Conservation (phyloP, 2,329 filamentous ascomycete genomes). For the Ceratocystis ficicola region DNA sequence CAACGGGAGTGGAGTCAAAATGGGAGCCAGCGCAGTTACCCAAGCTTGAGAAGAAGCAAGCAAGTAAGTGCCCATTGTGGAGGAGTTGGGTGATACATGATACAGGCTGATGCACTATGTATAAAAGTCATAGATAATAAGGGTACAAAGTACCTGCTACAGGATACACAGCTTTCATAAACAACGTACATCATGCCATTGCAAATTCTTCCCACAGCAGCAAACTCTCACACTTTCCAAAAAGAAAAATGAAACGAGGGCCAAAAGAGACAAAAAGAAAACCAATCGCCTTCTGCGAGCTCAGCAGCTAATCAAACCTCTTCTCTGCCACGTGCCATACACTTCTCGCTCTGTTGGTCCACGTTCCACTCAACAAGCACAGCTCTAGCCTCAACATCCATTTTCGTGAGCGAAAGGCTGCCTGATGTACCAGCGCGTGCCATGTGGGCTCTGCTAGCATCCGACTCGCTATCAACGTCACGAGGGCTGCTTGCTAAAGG, state of each 20-base stretch:
- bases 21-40: background rate
- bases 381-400: background rate
- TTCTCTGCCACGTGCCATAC: background rate
- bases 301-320: background rate
- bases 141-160: background rate
- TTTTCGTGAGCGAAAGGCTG: constrained; percentile 6
- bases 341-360: constrained; percentile 11
- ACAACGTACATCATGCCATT: background rate
- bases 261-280: too few species aligned
- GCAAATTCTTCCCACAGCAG: background rate
- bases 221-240: background rate
- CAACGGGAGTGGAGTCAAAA: constrained; percentile 6
- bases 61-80: constrained; percentile 4
- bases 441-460: too few species aligned
- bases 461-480: too few species aligned
- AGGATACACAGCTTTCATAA: background rate
- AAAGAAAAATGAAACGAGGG: too few species aligned
- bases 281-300: too few species aligned
- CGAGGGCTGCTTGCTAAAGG: background rate
- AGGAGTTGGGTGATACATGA: background rate
- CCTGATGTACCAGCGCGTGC: background rate
- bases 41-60: background rate
- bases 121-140: background rate
- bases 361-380: background rate
- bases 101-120: too few species aligned